Percentiles rank a stretch among this genome's conserved stretches.
These are phyloP conservation scores for Eucalyptus sp. DNA, from an alignment of 345 rosid genomes.

Conservation along the genomic window DNA sequence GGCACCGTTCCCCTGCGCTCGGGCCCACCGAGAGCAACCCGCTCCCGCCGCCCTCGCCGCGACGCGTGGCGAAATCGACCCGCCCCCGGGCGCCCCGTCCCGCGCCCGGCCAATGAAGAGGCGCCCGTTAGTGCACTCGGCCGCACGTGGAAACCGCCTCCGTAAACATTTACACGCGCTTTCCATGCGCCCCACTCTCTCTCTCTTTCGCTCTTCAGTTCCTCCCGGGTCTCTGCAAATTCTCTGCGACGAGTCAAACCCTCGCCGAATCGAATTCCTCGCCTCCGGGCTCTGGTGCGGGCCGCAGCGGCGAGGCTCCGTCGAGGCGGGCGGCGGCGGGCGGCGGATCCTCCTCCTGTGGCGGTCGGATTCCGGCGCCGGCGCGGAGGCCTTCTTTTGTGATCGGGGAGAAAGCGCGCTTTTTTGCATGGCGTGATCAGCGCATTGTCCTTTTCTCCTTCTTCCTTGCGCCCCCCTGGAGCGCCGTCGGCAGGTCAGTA, in stretches of 20 bases:
- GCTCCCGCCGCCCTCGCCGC: rapidly evolving
- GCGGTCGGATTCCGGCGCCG: neutral
- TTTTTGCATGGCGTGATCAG: neutral
- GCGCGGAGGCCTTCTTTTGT: neutral
- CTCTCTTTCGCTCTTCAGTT: neutral
- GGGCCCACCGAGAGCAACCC: rapidly evolving
- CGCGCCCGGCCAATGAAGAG: neutral
- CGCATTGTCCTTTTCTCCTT: neutral
- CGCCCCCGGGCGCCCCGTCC: neutral
- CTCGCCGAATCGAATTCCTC: neutral
- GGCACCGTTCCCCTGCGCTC: neutral
- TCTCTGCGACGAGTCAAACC: neutral
- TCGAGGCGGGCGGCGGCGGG: neutral
- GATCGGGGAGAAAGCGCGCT: neutral
- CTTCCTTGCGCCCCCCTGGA: neutral
- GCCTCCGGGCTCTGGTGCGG: neutral
- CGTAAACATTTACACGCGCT: neutral
- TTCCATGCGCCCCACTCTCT: neutral
- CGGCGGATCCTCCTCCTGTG: neutral
- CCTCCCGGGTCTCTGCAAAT: neutral
- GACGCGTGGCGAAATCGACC: neutral
- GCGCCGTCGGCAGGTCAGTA: neutral
- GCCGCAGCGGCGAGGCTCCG: neutral
- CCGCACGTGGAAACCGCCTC: neutral
- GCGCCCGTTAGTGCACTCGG: neutral